A percentile compares a stretch with the other conserved stretches of the same genome.
Conservation (phyloP, 2,329 filamentous ascomycete species). For the Emericellopsis atlantica region DNA sequence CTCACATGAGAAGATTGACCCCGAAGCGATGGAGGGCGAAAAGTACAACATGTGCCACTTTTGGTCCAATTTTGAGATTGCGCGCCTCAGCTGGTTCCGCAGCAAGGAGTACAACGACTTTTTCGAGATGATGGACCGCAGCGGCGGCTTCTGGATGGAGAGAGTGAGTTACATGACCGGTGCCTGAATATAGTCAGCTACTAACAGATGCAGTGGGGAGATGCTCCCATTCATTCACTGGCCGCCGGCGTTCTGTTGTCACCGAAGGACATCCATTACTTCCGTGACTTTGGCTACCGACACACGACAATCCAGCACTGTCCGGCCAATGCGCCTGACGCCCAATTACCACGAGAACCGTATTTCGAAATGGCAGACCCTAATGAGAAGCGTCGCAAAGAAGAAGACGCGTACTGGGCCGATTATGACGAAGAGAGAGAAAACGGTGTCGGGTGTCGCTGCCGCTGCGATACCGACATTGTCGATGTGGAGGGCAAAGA, state of each 20-base stretch:
- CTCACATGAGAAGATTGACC: slow-evolving; percentile 68
- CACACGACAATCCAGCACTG: slow-evolving; percentile 99
- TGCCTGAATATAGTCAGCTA: background rate
- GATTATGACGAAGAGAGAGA: slow-evolving; percentile 77
- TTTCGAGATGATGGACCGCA: slow-evolving; percentile 97
- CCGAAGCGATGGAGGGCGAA: slow-evolving; percentile 92
- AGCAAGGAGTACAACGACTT: slow-evolving; percentile 97
- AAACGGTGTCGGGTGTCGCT: slow-evolving; percentile 93
- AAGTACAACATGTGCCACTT: slow-evolving; percentile 99
- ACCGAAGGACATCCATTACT: slow-evolving; percentile 86
- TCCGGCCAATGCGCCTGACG: slow-evolving; percentile 82
- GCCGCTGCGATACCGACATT: slow-evolving; percentile 93
- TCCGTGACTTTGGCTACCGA: slow-evolving; percentile 95
- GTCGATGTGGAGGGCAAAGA: slow-evolving; percentile 96
- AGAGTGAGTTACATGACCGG: slow-evolving; percentile 43
- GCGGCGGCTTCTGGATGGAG: slow-evolving; percentile 98
- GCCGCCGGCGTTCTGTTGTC: slow-evolving; percentile 80
- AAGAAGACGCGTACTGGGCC: slow-evolving; percentile 96
- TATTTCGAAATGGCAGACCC: slow-evolving; percentile 71
- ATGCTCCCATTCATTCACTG: slow-evolving; percentile 95
- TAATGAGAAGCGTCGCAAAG: slow-evolving; percentile 71
- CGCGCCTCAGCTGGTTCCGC: slow-evolving; percentile 85
- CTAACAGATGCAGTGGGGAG: slow-evolving; percentile 63
- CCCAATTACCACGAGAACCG: slow-evolving; percentile 69
- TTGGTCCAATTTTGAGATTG: slow-evolving; percentile 99